Evolutionary conservation across 2,329 filamentous ascomycete genomes (phyloP), one percentile per base, ranked within the genome.

Genomic region (Botryosphaeria dothidea): DNA sequence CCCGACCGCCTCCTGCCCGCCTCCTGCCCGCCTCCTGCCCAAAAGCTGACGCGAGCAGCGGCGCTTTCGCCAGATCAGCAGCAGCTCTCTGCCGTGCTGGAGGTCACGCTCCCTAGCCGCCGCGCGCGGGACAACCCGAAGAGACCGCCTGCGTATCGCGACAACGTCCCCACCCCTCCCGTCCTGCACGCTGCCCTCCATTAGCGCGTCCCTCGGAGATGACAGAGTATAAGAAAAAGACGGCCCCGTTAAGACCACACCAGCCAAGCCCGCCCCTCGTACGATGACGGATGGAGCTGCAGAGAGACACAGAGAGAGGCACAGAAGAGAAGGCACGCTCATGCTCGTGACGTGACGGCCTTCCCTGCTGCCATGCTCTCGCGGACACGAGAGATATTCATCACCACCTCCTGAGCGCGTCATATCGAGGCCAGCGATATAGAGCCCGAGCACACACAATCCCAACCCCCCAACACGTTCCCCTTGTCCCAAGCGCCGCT

Each of bases 41-140:
- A 58, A 58, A 45, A 45, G 54, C 54, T 58, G 54, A 58, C 54
- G 54, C 54, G 54, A 58, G 54, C 54, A 58, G 54, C 54, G 54
- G 54, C 54, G 54, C 54, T 58, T 45, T 58, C 54, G 54, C 54
- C 54, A 58, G 54, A 58, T 58, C 54, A 58, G 54, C 54, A 45
- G 54, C 54, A 58, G 46, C 38, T n/a, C 49, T 23, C 25, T 27
- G 49, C 54, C 54, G 54, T 58, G 54, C 54, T 36, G 29, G 38
- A 60, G 56, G 56, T 46, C 56, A 60, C 56, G 56, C 41, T 60
- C 54, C 54, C 54, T 45, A 58, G 54, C 54, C 38, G 54, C 54
- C 36, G 36, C 25, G 54, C 25, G 38, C 54, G 54, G 54, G 54
- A 58, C 34, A 58, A 58, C 36, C 54, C 54, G 54, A 43, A 21